phyloP scores from a whole-genome alignment of 495 filamentous ascomycete genomes.

The Penicillium silybi region DNA sequence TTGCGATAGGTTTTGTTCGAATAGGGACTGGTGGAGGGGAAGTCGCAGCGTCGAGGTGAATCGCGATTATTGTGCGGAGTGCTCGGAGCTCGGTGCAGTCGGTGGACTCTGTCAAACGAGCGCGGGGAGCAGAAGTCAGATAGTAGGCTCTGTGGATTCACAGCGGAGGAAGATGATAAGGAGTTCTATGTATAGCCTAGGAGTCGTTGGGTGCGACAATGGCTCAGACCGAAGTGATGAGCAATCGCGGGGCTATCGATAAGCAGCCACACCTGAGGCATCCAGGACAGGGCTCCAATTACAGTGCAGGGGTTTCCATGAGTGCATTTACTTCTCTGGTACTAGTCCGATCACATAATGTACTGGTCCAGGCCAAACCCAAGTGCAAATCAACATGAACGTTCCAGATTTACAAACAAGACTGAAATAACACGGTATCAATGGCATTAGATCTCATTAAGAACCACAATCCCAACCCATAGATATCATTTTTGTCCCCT shows the following conservation, averaged over 20 bases:
- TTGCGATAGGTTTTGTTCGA: constrained; percentile 11
- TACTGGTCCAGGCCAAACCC: not conserved
- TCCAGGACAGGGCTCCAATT: not conserved
- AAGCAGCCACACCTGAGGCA: constrained; percentile 12
- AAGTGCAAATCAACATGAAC: not conserved
- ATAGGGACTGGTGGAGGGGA: not conserved
- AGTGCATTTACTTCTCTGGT: not conserved
- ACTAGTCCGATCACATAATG: not conserved
- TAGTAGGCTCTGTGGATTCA: not conserved
- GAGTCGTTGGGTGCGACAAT: constrained; percentile 1
- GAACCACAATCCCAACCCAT: constrained; percentile 19
- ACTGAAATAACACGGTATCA: not conserved
- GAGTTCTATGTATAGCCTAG: not conserved
- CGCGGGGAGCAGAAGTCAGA: not conserved
- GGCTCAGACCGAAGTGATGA: not conserved
- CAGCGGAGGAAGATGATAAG: not conserved
- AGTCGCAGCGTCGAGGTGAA: not conserved
- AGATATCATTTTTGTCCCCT: constrained; percentile 25
- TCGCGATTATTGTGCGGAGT: not conserved
- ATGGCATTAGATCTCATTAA: constrained; percentile 24
- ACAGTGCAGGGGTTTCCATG: not conserved
- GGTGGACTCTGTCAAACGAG: not conserved
- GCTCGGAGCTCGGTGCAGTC: not conserved
- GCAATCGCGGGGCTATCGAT: constrained; percentile 10
- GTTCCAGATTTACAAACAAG: no score